Base-by-base conservation (phyloP, 768 basidiomycete species). In the Panaeolus papilionaceus region DNA sequence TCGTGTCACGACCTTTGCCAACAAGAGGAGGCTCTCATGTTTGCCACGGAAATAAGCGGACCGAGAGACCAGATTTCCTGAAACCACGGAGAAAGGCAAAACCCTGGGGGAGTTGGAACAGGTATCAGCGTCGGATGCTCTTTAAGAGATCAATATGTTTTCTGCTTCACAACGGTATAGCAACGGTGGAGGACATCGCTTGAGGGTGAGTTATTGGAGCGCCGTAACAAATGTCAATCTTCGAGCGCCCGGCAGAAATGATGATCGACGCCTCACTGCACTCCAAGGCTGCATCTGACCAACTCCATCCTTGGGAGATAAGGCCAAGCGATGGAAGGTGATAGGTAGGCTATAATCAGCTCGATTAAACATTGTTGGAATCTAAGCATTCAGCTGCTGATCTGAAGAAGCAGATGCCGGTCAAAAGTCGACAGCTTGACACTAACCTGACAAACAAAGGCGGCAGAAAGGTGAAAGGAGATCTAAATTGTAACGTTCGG, bases 151-250 rank as follows among this genome's bases (percentile, higher is more conserved):
- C 26, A 33, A 28, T 16, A 16, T 37, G 28, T 37, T 23, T 16
- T 58, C n/a, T 14, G 7, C 28, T 37, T 58, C 26, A 1, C 6
- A 18, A 26, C 2, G 7, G 47, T 49, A n/a, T 58, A 58, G 54
- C 28, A 37, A 58, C 28, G 33, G 54, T 33, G 14, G 14, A 28
- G 20, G 10, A 58, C 8, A 16, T 37, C 33, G 54, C 33, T 28
- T 28, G 16, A 3, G 14, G 1, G 12, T 58, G 54, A 37, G 14
- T 16, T 28, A 58, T 7, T 58, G 20, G 28, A 28, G 54, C 54
- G 54, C 54, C 54, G 54, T 58, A 58, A 58, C 54, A 58, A 16
- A 37, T 58, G 54, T 33, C 54, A 58, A 58, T 49, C 54, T 33
- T 58, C 28, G 54, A 58, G 54, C 54, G 54, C 54, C 14, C 54